A percentile compares a stretch with the other conserved stretches of the same genome.
These are phyloP conservation scores for Articulospora tetracladia DNA, from an alignment of 495 filamentous ascomycete genomes.

Conservation along the genomic window DNA sequence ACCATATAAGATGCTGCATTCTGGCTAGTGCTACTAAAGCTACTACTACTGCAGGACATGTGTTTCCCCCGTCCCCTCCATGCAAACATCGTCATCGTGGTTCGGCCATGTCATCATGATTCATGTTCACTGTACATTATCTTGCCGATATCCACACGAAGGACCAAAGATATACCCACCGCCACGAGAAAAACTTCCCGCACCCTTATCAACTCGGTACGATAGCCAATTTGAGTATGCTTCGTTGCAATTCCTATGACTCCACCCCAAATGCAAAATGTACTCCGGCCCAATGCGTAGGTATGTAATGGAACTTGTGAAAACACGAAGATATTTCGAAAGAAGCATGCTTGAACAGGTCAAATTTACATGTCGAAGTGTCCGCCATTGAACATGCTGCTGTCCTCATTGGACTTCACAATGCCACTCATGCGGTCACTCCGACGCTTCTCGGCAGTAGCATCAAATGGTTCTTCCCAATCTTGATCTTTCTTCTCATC, in stretches of 20 bases:
- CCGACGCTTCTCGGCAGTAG: conserved; percentile 38
- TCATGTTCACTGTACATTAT: background rate
- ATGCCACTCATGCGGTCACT: conserved; percentile 71
- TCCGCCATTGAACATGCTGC: conserved; percentile 68
- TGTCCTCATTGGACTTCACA: conserved; percentile 63
- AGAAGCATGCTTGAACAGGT: background rate
- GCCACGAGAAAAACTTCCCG: background rate
- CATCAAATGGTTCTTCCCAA: conserved; percentile 36
- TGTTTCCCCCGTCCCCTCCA: background rate
- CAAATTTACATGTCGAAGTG: conserved; percentile 56
- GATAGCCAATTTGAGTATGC: conserved; percentile 3
- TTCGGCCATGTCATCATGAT: background rate
- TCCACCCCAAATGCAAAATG: conserved; percentile 23
- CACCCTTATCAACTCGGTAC: background rate
- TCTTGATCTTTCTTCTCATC: conserved; percentile 39
- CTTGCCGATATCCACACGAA: background rate
- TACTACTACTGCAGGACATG: background rate
- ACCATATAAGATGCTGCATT: background rate
- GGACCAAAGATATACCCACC: background rate
- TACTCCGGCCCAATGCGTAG: conserved; percentile 21
- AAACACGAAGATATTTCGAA: conserved; percentile 1
- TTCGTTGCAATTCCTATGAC: conserved; percentile 9
- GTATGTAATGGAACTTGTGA: conserved; percentile 17
- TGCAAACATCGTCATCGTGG: background rate
- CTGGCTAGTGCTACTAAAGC: background rate